Evolutionary conservation across 1,284 basidiomycete genomes (phyloP).

Genomic region (Hortiboletus rubellus): DNA sequence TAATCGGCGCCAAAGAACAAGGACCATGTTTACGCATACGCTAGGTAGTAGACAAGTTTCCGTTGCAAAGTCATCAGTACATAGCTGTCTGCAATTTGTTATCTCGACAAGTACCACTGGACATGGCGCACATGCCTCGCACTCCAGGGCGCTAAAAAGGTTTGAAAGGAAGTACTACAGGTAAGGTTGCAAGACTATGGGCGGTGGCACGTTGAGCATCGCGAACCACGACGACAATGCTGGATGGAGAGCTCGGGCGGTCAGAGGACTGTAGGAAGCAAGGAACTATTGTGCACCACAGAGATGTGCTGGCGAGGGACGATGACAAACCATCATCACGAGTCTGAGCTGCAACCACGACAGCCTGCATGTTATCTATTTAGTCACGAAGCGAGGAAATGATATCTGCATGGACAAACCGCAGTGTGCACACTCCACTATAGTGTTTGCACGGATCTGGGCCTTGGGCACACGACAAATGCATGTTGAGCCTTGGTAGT

Average conservation of each 20-base stretch:
- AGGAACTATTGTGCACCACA: neutral
- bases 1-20: slow-evolving; percentile 10
- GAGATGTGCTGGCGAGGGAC: neutral
- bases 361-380: slow-evolving; percentile 51
- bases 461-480: slow-evolving; percentile 97
- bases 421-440: slow-evolving; percentile 98
- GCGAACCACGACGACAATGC: neutral
- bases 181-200: neutral
- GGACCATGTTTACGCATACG: neutral
- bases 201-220: neutral
- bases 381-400: slow-evolving; percentile 7
- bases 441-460: slow-evolving; percentile 84
- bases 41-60: neutral
- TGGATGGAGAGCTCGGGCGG: neutral
- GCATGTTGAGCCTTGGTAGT: slow-evolving; percentile 99
- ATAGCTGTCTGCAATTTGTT: neutral
- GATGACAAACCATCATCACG: slow-evolving; percentile 42
- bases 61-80: neutral
- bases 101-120: neutral
- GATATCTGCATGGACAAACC: slow-evolving; percentile 56
- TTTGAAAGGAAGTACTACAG: neutral
- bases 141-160: neutral
- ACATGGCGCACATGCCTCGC: slow-evolving; percentile 3
- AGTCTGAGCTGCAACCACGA: slow-evolving; percentile 83
- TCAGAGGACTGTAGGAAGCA: neutral